These are phyloP conservation scores for Climacium dendroides DNA, from an alignment of 225 moss, liverwort and hornwort species.

Conservation along the genomic window DNA sequence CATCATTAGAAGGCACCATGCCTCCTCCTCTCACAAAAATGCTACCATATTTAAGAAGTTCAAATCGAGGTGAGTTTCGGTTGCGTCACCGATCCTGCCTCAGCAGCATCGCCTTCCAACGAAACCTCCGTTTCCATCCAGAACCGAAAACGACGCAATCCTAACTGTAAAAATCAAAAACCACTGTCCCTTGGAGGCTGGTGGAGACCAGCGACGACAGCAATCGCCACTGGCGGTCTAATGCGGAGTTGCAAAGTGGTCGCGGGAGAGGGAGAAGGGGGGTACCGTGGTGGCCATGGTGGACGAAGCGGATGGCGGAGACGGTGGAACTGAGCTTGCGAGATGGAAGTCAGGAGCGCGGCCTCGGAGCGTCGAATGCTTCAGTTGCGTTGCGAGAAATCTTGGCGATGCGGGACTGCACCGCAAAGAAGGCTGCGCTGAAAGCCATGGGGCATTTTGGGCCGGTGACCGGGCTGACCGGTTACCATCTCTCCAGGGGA, in stretches of 20 bases:
- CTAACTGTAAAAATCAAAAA: neutral
- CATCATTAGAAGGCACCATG: neutral
- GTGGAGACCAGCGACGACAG: neutral
- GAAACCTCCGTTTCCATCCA: neutral
- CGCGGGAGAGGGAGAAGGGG: neutral
- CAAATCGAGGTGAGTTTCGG: neutral
- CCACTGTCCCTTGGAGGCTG: neutral
- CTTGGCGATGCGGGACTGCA: neutral
- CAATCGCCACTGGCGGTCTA: neutral
- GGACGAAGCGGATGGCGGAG: neutral
- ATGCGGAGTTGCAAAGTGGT: neutral
- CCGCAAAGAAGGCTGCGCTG: neutral
- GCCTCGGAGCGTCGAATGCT: neutral
- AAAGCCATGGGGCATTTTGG: neutral
- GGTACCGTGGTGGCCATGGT: constrained; percentile 20
- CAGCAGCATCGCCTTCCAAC: neutral
- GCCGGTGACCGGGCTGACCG: neutral
- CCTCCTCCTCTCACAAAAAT: neutral
- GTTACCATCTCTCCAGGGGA: too few relatives aligned
- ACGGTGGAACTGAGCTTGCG: neutral
- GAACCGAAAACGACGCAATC: neutral
- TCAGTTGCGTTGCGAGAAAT: neutral
- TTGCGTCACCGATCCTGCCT: neutral
- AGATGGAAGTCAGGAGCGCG: neutral
- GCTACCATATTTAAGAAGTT: neutral